Evolutionary conservation across 305 asterid species (phyloP), one percentile per base, ranked within the genome.

Genomic region (Fraxinus sp.): DNA sequence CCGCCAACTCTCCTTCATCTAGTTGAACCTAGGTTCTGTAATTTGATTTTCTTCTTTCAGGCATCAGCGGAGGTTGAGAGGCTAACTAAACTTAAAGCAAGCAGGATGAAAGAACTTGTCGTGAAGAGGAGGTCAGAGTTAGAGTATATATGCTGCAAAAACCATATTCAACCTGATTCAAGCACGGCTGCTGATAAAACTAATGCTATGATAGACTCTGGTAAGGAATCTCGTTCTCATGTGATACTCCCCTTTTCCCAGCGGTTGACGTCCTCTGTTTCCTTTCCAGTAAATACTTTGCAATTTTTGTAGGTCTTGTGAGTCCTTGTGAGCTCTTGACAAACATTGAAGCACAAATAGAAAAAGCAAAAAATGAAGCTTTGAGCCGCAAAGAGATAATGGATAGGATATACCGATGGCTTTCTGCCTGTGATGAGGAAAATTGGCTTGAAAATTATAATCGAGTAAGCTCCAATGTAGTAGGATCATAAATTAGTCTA

Each of bases 381-480:
- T 91, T 88, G 74, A 91, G 94, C 90, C 97, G 98, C 57, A 91
- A 88, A 83, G 99, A 94, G 72, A 92, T 96, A 78, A 92, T 86
- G 90, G 97, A 92, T 18, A 94, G 88, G 87, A 94, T 96, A 79
- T 93, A 91, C 84, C 83, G 94, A 33, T 96, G 99, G 99, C 98
- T 96, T 85, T 88, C 91, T 85, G 97, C 98, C n/a, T 96, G 99
- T 78, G 96, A 93, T 39, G 99, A 96, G 90, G 99, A 96, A 86
- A 96, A 91, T 84, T 96, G 99, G 99, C 98, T 96, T 73, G 94
- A 93, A 87, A 93, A 90, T 77, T 96, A 94, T 89, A 92, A 88
- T 85, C 92, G 77, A 52, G 99, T 94, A 87, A 89, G 93, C 89
- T 79, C 20, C 32, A 22, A 26, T 8, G 5, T 49, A 79, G 35